phyloP scores from a whole-genome alignment of 78 protist genomes.

The Emiliania huxleyi region DNA sequence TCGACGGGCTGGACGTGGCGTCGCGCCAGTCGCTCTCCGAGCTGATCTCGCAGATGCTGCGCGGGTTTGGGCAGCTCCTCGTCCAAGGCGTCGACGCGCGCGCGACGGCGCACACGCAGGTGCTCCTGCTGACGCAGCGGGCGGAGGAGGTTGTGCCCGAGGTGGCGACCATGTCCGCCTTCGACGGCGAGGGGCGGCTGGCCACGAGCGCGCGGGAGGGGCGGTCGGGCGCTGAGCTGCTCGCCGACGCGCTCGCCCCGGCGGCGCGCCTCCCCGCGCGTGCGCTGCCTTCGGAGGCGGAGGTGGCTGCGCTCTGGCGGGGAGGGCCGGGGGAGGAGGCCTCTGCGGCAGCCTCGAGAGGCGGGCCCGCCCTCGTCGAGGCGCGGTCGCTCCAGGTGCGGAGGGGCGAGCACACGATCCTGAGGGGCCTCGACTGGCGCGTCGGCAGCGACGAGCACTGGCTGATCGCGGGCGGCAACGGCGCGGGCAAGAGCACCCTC shows the following conservation, averaged over 20 bases:
- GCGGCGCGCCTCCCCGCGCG: too few relatives aligned
- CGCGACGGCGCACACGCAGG: constrained; percentile 12
- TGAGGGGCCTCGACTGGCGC: background rate
- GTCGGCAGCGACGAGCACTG: background rate
- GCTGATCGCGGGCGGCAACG: constrained; percentile 1
- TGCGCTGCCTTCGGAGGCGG: too few relatives aligned
- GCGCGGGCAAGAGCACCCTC: constrained; percentile 3
- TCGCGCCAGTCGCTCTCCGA: background rate
- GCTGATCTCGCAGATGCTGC: background rate
- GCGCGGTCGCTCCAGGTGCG: too few relatives aligned
- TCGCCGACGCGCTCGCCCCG: background rate
- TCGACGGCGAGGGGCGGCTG: background rate
- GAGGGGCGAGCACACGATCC: background rate
- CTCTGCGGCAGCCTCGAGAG: too few relatives aligned
- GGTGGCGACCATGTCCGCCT: background rate
- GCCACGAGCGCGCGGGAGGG: background rate
- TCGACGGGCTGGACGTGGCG: background rate
- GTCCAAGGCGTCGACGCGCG: background rate
- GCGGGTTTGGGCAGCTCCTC: background rate
- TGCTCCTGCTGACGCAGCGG: background rate
- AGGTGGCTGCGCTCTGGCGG: too few relatives aligned
- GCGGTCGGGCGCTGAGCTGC: background rate
- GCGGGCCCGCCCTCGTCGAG: too few relatives aligned
- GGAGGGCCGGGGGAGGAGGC: too few relatives aligned
- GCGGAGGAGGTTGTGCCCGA: background rate